A percentile compares a stretch with the other conserved stretches of the same genome.
Evolutionary conservation across 176 grass and related monocot genomes (phyloP).

Genomic region (Phyllostachys edulis): DNA sequence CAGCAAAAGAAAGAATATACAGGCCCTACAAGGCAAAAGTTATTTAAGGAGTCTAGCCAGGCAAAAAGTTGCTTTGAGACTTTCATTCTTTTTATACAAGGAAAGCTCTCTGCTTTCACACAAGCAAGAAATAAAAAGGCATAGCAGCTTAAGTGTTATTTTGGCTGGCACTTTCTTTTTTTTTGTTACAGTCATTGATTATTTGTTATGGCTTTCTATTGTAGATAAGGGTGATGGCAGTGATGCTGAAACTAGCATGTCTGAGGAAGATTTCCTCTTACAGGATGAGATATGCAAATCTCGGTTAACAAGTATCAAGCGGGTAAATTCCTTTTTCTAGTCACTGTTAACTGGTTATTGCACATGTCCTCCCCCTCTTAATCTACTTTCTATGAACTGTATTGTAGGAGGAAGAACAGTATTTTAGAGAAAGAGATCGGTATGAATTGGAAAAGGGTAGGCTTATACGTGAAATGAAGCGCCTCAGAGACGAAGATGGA

Average conservation of each 20-base stretch:
- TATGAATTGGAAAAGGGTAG: constrained; percentile 96
- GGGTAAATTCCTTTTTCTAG: constrained; percentile 49
- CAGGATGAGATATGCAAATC: constrained; percentile 99
- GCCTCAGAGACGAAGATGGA: constrained; percentile 96
- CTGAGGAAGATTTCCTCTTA: constrained; percentile 88
- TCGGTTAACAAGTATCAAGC: constrained; percentile 85
- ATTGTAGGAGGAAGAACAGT: constrained; percentile 90
- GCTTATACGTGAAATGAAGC: constrained; percentile 99
- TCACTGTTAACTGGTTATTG: constrained; percentile 13
- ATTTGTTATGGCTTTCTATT: constrained; percentile 39
- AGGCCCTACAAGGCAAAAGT: no score
- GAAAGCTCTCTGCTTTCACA: constrained; percentile 23
- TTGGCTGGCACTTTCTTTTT: neutral
- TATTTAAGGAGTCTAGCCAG: no score
- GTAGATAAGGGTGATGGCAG: constrained; percentile 85
- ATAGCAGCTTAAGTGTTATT: neutral
- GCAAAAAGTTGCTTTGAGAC: no score
- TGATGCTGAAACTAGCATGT: constrained; percentile 80
- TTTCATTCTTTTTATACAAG: constrained; percentile 20
- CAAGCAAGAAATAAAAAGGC: neutral
- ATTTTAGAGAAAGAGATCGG: constrained; percentile 87
- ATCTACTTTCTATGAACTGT: constrained; percentile 28
- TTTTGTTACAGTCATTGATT: neutral
- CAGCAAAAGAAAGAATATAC: no score
- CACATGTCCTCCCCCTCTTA: neutral